These are phyloP conservation scores for Pisolithus microcarpus DNA, from an alignment of 768 basidiomycete species.

Conservation along the genomic window DNA sequence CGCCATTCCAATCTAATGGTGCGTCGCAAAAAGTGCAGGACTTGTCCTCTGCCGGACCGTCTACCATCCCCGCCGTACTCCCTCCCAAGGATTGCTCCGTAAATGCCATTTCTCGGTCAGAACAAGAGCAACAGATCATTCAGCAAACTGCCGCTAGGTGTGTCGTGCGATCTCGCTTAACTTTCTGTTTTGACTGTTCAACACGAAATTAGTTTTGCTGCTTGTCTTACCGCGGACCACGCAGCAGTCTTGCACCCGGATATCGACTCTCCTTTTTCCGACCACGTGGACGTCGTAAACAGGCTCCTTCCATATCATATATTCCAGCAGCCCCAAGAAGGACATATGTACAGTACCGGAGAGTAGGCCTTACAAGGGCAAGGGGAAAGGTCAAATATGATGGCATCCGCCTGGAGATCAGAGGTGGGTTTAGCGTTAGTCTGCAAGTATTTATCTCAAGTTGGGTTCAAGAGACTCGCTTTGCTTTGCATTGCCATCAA, in stretches of 20 bases:
- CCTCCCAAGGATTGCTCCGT: conserved; percentile 21
- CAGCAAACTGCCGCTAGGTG: conserved; percentile 46
- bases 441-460: conserved; percentile 1
- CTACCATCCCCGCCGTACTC: conserved; percentile 5
- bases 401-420: conserved; percentile 44
- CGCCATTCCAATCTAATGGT: conserved; percentile 2
- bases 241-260: conserved; percentile 54
- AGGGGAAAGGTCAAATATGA: conserved; percentile 48
- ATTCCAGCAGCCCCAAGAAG: conserved; percentile 65
- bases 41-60: conserved; percentile 20
- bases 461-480: conserved; percentile 49
- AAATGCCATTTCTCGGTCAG: conserved; percentile 23
- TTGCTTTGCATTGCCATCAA: conserved; percentile 60
- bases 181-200: conserved; percentile 11
- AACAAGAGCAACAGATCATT: conserved; percentile 47
- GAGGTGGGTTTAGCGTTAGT: conserved; percentile 31
- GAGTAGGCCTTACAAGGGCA: conserved; percentile 43
- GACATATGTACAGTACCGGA: conserved; percentile 39
- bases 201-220: conserved; percentile 38
- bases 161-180: conserved; percentile 10
- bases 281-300: conserved; percentile 56
- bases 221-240: conserved; percentile 58
- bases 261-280: conserved; percentile 59
- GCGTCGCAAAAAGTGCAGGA: conserved; percentile 2
- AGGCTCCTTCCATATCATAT: conserved; percentile 76